These are phyloP conservation scores for Heterobasidion parviporum DNA, from an alignment of 1,284 basidiomycete genomes.

Conservation along the genomic window DNA sequence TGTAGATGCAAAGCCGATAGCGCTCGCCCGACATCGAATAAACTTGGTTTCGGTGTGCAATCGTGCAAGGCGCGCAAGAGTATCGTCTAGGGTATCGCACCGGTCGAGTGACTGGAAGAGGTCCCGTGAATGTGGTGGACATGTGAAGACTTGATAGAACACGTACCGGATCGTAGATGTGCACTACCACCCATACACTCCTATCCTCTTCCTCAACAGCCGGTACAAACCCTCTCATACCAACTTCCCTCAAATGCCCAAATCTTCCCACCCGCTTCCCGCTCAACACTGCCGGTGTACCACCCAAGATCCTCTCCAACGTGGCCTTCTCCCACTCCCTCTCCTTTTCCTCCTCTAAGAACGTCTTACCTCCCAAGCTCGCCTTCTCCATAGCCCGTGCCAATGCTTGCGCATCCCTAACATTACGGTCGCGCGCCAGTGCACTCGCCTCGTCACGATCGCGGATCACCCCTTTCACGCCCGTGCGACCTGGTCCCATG, in stretches of 20 bases:
- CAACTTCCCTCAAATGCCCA: constrained; percentile 79
- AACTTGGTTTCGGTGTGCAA: constrained; percentile 70
- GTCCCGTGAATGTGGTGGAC: neutral
- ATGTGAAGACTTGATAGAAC: neutral
- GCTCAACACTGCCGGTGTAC: constrained; percentile 35
- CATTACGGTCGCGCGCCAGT: constrained; percentile 38
- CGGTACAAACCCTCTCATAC: constrained; percentile 60
- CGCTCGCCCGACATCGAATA: constrained; percentile 63
- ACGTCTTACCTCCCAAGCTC: constrained; percentile 58
- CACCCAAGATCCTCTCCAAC: constrained; percentile 24
- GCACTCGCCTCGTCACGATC: constrained; percentile 64
- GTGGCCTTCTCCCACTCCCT: constrained; percentile 21
- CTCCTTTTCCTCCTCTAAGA: constrained; percentile 54
- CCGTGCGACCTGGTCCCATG: constrained; percentile 78
- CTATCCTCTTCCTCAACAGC: constrained; percentile 70
- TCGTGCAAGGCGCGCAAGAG: constrained; percentile 61
- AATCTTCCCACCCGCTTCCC: constrained; percentile 46
- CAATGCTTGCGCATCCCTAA: constrained; percentile 40
- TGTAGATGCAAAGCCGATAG: constrained; percentile 65
- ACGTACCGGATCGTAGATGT: constrained; percentile 77
- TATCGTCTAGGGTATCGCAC: constrained; percentile 64
- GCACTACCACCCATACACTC: constrained; percentile 71
- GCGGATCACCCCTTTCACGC: constrained; percentile 78
- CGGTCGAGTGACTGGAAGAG: constrained; percentile 55
- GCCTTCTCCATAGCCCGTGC: constrained; percentile 52